Evolutionary conservation across 2,329 filamentous ascomycete species (phyloP).

Genomic region (Pseudocercospora musae): DNA sequence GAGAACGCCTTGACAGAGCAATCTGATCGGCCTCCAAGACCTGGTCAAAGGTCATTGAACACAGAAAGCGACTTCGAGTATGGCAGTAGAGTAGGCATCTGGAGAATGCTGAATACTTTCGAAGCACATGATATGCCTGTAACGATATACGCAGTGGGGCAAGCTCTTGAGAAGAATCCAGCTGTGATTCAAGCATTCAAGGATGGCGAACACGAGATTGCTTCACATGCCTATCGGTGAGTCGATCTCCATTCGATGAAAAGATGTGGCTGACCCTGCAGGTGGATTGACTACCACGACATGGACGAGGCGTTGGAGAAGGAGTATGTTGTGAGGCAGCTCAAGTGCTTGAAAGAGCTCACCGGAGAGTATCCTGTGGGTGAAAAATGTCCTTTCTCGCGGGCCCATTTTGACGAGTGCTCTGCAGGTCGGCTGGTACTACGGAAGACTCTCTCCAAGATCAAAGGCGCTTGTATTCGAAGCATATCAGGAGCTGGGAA

Average conservation of each 20-base stretch:
- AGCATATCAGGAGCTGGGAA: slow-evolving; percentile 52
- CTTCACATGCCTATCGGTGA: slow-evolving; percentile 46
- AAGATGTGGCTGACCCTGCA: background rate
- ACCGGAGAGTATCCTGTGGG: slow-evolving; percentile 43
- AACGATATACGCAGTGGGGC: slow-evolving; percentile 49
- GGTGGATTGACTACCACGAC: slow-evolving; percentile 49
- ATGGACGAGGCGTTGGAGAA: slow-evolving; percentile 47
- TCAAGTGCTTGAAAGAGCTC: slow-evolving; percentile 41
- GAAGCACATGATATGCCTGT: slow-evolving; percentile 47
- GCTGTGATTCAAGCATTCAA: slow-evolving; percentile 46
- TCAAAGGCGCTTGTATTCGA: slow-evolving; percentile 47
- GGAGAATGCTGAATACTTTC: slow-evolving; percentile 49
- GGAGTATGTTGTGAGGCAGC: slow-evolving; percentile 39
- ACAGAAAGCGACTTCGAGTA: slow-evolving; percentile 51
- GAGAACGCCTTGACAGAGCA: slow-evolving; percentile 42
- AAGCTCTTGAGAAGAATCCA: slow-evolving; percentile 48
- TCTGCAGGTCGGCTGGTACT: slow-evolving; percentile 45
- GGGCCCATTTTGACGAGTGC: background rate
- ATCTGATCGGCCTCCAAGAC: slow-evolving; percentile 8
- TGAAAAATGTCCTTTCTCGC: background rate
- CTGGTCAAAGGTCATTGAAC: slow-evolving; percentile 42
- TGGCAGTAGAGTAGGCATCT: slow-evolving; percentile 47
- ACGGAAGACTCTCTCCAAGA: slow-evolving; percentile 46
- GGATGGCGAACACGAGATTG: slow-evolving; percentile 50
- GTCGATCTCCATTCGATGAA: background rate